Conservation (phyloP, 1,139 yeast species). For the Yamadazyma membranifaciens region DNA sequence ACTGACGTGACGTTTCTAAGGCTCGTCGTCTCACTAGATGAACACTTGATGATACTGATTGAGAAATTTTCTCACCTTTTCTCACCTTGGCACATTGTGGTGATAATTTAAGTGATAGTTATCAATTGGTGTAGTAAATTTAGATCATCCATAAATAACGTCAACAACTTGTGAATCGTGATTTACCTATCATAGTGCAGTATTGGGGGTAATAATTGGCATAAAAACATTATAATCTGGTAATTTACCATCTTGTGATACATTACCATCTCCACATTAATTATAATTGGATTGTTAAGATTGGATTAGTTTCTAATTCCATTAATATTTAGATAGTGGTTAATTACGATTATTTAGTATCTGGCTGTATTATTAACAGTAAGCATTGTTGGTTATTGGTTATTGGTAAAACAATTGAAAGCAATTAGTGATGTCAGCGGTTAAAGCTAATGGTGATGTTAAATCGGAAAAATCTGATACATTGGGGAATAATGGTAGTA, state of each 20-base stretch:
- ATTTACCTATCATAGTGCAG: no score
- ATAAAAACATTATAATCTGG: no score
- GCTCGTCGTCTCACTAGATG: conserved; percentile 1
- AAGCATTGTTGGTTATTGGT: no score
- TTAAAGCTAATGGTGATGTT: conserved; percentile 4
- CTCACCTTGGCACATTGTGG: neutral
- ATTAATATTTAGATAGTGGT: no score
- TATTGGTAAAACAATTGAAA: neutral
- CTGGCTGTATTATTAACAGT: no score
- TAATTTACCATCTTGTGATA: no score
- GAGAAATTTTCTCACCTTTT: conserved; percentile 1
- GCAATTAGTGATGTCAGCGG: conserved; percentile 6
- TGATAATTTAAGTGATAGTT: neutral
- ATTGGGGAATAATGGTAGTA: neutral
- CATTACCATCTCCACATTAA: neutral
- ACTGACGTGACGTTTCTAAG: neutral
- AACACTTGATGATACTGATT: conserved; percentile 1
- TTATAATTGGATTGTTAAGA: no score
- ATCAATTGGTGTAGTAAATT: neutral
- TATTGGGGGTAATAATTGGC: no score
- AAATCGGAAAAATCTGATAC: neutral
- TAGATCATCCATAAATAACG: neutral
- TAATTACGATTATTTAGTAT: no score
- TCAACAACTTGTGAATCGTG: no score
- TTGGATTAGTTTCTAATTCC: neutral